Conservation (phyloP, 2,329 filamentous ascomycete genomes). For the Arthrobotrys sphaeroides region DNA sequence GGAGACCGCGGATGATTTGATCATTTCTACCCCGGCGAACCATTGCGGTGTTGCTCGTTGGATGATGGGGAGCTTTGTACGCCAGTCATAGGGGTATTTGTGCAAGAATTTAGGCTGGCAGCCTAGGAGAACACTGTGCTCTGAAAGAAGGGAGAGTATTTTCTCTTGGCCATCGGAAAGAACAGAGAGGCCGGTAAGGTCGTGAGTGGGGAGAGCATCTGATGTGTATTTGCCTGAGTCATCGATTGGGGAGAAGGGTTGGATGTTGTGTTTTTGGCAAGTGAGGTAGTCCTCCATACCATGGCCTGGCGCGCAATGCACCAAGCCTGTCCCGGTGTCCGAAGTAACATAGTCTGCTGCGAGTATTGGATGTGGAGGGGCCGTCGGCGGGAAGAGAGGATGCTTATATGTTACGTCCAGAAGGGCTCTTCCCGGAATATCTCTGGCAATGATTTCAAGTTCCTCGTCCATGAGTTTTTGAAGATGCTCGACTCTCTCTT, state of each 20-base stretch:
- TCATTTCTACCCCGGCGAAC: slow-evolving; percentile 90
- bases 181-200: slow-evolving; percentile 78
- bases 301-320: slow-evolving; percentile 92
- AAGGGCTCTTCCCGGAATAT: slow-evolving; percentile 73
- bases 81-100: slow-evolving; percentile 98
- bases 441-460: slow-evolving; percentile 66
- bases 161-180: slow-evolving; percentile 74
- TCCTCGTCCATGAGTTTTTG: slow-evolving; percentile 65
- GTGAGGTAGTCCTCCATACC: slow-evolving; percentile 95
- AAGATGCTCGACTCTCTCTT: slow-evolving; percentile 72
- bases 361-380: slow-evolving; percentile 74
- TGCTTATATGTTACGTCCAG: slow-evolving; percentile 75
- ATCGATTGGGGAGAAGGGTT: slow-evolving; percentile 82
- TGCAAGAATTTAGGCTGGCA: slow-evolving; percentile 76
- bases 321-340: slow-evolving; percentile 91
- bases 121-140: slow-evolving; percentile 71
- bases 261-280: slow-evolving; percentile 75
- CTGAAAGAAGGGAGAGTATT: slow-evolving; percentile 74
- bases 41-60: slow-evolving; percentile 93
- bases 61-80: slow-evolving; percentile 91
- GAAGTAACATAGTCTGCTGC: slow-evolving; percentile 88
- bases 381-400: slow-evolving; percentile 70
- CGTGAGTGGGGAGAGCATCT: slow-evolving; percentile 77
- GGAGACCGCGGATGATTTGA: slow-evolving; percentile 77
- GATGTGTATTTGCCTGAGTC: slow-evolving; percentile 81